These are phyloP conservation scores for Sphaerulina vaccinii DNA, from an alignment of 2,329 filamentous ascomycete species.

Conservation along the genomic window DNA sequence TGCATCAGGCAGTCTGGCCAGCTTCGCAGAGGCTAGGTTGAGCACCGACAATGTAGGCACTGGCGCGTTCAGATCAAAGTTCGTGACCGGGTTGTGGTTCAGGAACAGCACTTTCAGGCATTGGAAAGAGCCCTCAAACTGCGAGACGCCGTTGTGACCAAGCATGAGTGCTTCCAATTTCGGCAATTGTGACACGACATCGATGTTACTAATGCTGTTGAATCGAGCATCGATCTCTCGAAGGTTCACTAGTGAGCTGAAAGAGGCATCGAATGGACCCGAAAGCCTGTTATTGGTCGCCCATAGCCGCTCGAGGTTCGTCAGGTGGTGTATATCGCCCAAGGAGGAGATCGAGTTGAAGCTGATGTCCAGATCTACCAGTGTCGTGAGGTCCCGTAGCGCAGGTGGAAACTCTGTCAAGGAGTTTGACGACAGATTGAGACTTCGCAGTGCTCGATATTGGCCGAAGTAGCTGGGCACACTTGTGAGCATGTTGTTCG, in stretches of 20 bases:
- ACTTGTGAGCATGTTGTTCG: constrained; percentile 82
- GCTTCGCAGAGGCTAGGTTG: constrained; percentile 86
- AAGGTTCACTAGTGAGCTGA: constrained; percentile 71
- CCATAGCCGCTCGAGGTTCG: constrained; percentile 80
- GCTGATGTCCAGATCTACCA: constrained; percentile 92
- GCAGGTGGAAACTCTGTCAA: constrained; percentile 82
- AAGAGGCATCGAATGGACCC: constrained; percentile 67
- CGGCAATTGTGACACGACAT: constrained; percentile 79
- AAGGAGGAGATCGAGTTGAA: constrained; percentile 86
- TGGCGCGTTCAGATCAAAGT: constrained; percentile 76
- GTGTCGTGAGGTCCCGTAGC: constrained; percentile 73
- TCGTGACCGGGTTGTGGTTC: constrained; percentile 93
- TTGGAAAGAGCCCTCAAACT: constrained; percentile 85
- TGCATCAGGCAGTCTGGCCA: constrained; percentile 82
- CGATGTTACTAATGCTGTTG: constrained; percentile 84
- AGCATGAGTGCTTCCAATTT: constrained; percentile 84
- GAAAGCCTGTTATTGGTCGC: constrained; percentile 91
- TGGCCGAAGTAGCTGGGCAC: constrained; percentile 79
- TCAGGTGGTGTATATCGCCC: constrained; percentile 76
- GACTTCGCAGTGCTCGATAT: constrained; percentile 73
- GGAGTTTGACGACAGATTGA: constrained; percentile 94
- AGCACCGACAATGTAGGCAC: constrained; percentile 81
- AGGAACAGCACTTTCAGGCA: constrained; percentile 80
- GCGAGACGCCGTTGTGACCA: constrained; percentile 89
- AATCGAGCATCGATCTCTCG: constrained; percentile 94